Evolutionary conservation across 2,329 filamentous ascomycete genomes (phyloP).

Genomic region (Colletotrichum musae): DNA sequence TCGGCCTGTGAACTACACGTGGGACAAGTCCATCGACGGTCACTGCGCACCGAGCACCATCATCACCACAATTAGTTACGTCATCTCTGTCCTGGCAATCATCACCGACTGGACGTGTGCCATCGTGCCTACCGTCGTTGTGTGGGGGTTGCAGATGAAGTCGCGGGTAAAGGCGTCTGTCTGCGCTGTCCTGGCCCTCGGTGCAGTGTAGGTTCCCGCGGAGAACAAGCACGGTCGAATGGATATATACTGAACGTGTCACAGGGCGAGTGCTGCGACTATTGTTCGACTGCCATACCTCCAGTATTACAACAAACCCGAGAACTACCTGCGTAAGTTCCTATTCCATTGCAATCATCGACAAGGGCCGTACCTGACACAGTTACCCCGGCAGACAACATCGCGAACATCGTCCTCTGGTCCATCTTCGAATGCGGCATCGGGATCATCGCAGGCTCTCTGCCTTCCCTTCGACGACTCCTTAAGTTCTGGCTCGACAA

Average conservation of each 20-base stretch:
- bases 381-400: background rate
- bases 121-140: background rate
- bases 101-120: constrained; percentile 19
- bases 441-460: constrained; percentile 2
- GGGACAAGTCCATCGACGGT: constrained; percentile 2
- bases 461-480: constrained; percentile 6
- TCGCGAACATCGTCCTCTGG: constrained; percentile 2
- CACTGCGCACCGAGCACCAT: background rate
- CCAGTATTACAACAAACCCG: background rate
- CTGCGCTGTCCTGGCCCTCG: fast-evolving
- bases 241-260: background rate
- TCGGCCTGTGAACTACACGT: background rate
- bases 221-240: too few relatives aligned
- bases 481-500: constrained; percentile 22
- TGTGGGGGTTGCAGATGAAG: constrained; percentile 5
- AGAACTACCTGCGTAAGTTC: background rate
- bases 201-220: background rate
- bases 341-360: background rate
- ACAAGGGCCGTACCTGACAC: background rate
- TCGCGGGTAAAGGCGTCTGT: background rate
- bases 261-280: constrained; percentile 3
- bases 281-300: constrained; percentile 1
- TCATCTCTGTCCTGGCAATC: background rate
- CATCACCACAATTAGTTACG: background rate
- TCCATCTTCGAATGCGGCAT: constrained; percentile 1